These are phyloP conservation scores for Pseudonitzschia delicatissima DNA, from an alignment of 108 stramenopile species.

Conservation along the genomic window DNA sequence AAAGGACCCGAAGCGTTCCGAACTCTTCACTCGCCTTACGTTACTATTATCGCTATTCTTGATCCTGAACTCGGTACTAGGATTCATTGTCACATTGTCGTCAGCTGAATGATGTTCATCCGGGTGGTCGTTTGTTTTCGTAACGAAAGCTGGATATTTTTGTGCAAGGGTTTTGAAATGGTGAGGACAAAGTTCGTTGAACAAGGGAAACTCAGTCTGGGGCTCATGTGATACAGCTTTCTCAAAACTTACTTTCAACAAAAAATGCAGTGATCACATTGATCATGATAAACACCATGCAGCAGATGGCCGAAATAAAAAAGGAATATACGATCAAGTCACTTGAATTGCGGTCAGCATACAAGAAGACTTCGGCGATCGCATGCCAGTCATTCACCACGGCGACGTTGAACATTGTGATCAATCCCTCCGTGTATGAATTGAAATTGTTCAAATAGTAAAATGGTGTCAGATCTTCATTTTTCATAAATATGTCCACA, in stretches of 20 bases:
- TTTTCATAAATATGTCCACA: constrained; percentile 14
- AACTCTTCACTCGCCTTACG: constrained; percentile 14
- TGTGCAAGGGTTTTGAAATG: too few species aligned
- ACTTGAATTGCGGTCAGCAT: constrained; percentile 33
- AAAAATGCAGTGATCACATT: constrained; percentile 66
- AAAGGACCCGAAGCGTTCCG: neutral
- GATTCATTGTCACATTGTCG: neutral
- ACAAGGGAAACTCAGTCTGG: neutral
- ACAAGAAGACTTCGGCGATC: constrained; percentile 48
- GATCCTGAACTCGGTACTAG: constrained; percentile 2
- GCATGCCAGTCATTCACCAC: constrained; percentile 70
- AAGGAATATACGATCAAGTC: constrained; percentile 50
- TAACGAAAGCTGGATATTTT: constrained; percentile 44
- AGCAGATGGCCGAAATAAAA: constrained; percentile 42
- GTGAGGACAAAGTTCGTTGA: neutral
- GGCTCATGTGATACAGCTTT: neutral
- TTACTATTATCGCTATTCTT: constrained; percentile 14
- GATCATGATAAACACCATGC: constrained; percentile 41
- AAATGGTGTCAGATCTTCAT: constrained; percentile 29
- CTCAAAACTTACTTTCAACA: constrained; percentile 41
- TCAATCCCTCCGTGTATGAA: constrained; percentile 43
- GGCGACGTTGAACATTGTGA: constrained; percentile 58
- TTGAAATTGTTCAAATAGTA: constrained; percentile 76
- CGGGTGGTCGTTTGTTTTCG: constrained; percentile 33
- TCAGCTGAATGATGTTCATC: neutral